Evolutionary conservation across 179 eudicot genomes (phyloP).

Genomic region (Heliamphora pulchella): DNA sequence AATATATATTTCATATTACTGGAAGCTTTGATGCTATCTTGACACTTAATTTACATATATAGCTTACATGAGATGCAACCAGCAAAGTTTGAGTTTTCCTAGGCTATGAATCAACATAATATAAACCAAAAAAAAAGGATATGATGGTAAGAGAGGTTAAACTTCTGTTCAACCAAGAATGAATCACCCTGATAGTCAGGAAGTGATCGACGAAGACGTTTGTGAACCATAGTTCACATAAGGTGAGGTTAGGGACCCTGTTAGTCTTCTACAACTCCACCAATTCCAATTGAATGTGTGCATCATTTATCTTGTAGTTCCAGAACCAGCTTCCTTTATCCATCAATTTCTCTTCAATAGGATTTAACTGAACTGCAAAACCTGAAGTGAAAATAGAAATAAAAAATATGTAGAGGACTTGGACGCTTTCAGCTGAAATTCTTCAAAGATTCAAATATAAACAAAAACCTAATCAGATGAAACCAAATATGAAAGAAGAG

Average conservation of each 20-base stretch:
- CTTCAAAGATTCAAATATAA: not conserved
- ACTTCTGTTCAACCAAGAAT: conserved; percentile 42
- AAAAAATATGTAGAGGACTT: not conserved
- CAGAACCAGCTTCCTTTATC: conserved; percentile 94
- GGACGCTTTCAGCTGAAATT: conserved; percentile 9
- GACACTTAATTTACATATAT: conserved; percentile 21
- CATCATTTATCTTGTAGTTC: conserved; percentile 64
- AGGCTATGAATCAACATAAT: conserved; percentile 18
- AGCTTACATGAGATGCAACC: conserved; percentile 19
- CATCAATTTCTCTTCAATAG: conserved; percentile 51
- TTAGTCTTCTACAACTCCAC: conserved; percentile 44
- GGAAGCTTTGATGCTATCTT: not conserved
- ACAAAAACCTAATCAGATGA: not conserved
- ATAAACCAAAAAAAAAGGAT: not conserved
- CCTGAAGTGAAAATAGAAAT: conserved; percentile 39
- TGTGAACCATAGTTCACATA: conserved; percentile 77
- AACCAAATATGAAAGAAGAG: not conserved
- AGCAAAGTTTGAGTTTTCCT: conserved; percentile 3
- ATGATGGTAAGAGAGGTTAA: conserved; percentile 28
- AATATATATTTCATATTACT: not conserved
- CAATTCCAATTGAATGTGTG: conserved; percentile 65
- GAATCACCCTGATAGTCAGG: conserved; percentile 13
- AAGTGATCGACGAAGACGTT: conserved; percentile 19
- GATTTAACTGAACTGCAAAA: conserved; percentile 47
- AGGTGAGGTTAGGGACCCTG: conserved; percentile 22